Evolutionary conservation across 495 filamentous ascomycete genomes (phyloP), one percentile per base, ranked within the genome.

Genomic region (Aspergillus sclerotiicarbonarius): DNA sequence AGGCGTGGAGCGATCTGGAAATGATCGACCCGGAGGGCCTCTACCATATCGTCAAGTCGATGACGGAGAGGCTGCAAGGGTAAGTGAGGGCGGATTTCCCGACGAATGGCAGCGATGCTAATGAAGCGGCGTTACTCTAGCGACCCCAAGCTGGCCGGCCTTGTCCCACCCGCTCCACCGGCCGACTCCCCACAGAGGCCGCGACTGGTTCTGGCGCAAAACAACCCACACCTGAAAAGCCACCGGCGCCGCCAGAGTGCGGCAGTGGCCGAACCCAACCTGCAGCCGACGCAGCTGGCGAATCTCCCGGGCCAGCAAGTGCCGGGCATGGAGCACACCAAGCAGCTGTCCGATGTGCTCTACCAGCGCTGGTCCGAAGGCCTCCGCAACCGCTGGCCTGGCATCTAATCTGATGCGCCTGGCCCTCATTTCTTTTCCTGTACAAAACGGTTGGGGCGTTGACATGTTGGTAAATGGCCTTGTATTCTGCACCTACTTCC

Each of bases 331-430:
- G 91, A 96, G 68, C 91, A 96, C 70, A 89, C 88, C 55, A 91
- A 90, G 66, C 85, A 92, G 68, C 75, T 98, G 25, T 88, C 90
- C 10, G 92, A 97, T 73, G 87, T 96, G 29, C 81, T 98, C 18
- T 98, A 96, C 72, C 79, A 84, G 43, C 82, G 93, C 20, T 98
- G 94, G 94, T 81, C 88, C 1, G 90, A 95, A 58, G 92, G 90
- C 13, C 71, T 98, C 65, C 85, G 86, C 63, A 82, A 80, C 52
- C 80, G 93, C 54, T 98, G 93, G 93, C 82, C 84, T 16, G 74
- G 75, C 32, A 68, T 82, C 18, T 85, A 70, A 32, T 12, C 7
- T 30, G 30, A 12, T 51, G 1, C 13, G 10, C 9, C 51, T 50
- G 43, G 43, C 15, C 30, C 33, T 41, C 46, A n/a, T 18, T 58